Evolutionary conservation across 2,329 filamentous ascomycete species (phyloP).

Genomic region (Epichloe brachyelytri): DNA sequence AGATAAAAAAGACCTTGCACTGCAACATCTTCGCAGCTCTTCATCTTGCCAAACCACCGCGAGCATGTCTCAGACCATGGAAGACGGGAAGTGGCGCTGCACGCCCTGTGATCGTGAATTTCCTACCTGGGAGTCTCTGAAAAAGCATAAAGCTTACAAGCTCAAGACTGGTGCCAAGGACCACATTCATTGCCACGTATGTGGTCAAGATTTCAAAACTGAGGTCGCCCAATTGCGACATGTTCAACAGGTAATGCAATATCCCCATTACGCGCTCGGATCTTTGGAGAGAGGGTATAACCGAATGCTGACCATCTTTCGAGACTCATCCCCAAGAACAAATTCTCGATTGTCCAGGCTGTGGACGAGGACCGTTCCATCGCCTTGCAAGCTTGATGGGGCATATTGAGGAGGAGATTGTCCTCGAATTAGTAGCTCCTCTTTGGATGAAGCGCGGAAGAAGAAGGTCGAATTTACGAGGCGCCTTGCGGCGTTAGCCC

Average conservation of each 20-base stretch:
- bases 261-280: neutral
- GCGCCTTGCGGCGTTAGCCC: conserved; percentile 15
- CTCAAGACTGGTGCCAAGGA: conserved; percentile 10
- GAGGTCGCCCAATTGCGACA: conserved; percentile 19
- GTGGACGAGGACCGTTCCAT: conserved; percentile 22
- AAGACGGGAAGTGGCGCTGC: conserved; percentile 13
- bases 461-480: conserved; percentile 24
- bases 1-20: neutral
- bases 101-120: conserved; percentile 18
- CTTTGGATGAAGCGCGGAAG: conserved; percentile 22
- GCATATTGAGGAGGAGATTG: conserved; percentile 35
- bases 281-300: neutral
- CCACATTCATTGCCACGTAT: conserved; percentile 26
- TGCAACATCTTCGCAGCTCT: neutral
- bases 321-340: conserved; percentile 18
- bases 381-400: conserved; percentile 25
- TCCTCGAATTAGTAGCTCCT: conserved; percentile 16
- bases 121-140: conserved; percentile 11
- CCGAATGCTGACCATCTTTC: neutral
- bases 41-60: neutral
- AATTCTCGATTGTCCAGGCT: conserved; percentile 34
- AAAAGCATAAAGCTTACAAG: conserved; percentile 19
- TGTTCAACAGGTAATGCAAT: conserved; percentile 19
- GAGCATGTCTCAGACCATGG: neutral
- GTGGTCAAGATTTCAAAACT: conserved; percentile 23